Base-by-base conservation (phyloP, 2,329 filamentous ascomycete genomes). In the Dothiorella sarmentorum region DNA sequence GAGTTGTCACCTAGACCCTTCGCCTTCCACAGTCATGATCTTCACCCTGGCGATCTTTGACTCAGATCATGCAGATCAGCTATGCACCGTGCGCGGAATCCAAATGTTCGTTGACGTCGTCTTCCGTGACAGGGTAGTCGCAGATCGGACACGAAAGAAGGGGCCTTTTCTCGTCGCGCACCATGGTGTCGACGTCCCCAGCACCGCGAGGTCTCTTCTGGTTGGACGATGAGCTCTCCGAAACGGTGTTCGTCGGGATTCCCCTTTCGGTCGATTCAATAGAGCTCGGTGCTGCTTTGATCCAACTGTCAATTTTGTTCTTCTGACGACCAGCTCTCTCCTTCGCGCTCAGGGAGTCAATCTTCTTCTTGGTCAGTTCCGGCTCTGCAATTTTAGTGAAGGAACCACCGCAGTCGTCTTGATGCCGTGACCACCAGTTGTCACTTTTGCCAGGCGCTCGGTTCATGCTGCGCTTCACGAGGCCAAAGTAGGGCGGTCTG, bases 381-480 rank as follows among this genome's bases (percentile, higher is more conserved):
- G 75, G 75, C 64, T 75, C 74, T 27, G 71, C 65, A 35, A 74
- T 73, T 63, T 78, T 78, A 11, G 68, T 68, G 51, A 72, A 77
- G 2, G 61, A 66, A 11, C 76, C 76, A 15, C 75, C 75, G 61
- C 76, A 78, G 44, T 75, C 73, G 4, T 65, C 63, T 53, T 71
- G 58, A 62, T 78, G 76, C 62, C 61, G 67, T 20, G 63, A 59
- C 71, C 72, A 78, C 76, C 76, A 78, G 10, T 61, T 67, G 65
- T 78, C 76, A 37, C 66, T 65, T 61, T 73, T 76, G 1, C 72
- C 71, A 6, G 75, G 76, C 7, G 75, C 60, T 29, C 76, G 66
- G 62, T 78, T 77, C 76, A 78, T 78, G 47, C 69, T 72, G n/a
- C 76, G 66, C 65, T 77, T 78, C 17, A 78, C 75, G 2, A 76